These are phyloP conservation scores for Kwoniella heveanensis DNA, from an alignment of 768 basidiomycete genomes.

Conservation along the genomic window DNA sequence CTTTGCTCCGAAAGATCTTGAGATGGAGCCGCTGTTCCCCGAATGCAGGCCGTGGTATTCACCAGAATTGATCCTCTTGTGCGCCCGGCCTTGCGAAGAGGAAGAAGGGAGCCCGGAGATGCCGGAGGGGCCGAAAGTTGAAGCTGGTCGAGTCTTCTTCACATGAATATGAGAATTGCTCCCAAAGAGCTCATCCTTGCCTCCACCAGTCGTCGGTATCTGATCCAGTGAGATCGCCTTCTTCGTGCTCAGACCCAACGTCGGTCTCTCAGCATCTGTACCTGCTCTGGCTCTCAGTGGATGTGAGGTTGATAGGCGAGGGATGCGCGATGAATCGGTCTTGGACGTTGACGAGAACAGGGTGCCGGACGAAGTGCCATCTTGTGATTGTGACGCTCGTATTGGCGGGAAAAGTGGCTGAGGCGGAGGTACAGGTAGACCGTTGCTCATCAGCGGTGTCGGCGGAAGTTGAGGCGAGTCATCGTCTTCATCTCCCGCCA, in stretches of 20 bases:
- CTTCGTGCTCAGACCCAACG: conserved; percentile 24
- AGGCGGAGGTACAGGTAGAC: conserved; percentile 32
- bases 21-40: conserved; percentile 31
- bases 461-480: conserved; percentile 34
- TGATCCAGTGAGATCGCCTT: conserved; percentile 45
- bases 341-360: conserved; percentile 13
- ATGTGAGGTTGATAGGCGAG: conserved; percentile 37
- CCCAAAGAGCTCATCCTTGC: conserved; percentile 44
- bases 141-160: conserved; percentile 30
- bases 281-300: conserved; percentile 39
- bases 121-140: conserved; percentile 22
- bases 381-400: conserved; percentile 39
- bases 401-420: conserved; percentile 48
- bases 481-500: conserved; percentile 29
- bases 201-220: conserved; percentile 25
- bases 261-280: conserved; percentile 35
- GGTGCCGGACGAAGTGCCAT: conserved; percentile 24
- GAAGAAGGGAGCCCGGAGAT: conserved; percentile 15
- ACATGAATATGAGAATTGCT: conserved; percentile 15
- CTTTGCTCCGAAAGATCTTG: conserved; percentile 52
- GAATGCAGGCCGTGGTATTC: conserved; percentile 19
- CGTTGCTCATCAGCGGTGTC: conserved; percentile 31
- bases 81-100: conserved; percentile 20
- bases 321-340: conserved; percentile 37
- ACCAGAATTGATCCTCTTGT: conserved; percentile 41